These are phyloP conservation scores for Cladorrhinum sp. DNA, from an alignment of 2,329 filamentous ascomycete genomes.

Conservation along the genomic window DNA sequence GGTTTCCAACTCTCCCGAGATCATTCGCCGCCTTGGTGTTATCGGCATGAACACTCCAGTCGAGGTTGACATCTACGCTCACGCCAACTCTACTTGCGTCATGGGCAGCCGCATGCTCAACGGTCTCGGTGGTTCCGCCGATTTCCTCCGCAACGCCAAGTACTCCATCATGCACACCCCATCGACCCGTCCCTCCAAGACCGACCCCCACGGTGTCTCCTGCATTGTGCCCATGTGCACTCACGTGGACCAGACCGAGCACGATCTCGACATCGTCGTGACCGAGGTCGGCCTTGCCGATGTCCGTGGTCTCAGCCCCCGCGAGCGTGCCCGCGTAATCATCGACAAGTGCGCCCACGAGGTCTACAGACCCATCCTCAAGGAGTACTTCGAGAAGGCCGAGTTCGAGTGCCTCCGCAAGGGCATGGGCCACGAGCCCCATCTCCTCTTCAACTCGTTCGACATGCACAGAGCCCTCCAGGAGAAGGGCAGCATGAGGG, in stretches of 20 bases:
- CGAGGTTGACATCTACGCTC: constrained; percentile 91
- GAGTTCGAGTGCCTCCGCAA: constrained; percentile 82
- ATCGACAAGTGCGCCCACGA: constrained; percentile 86
- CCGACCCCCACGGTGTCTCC: constrained; percentile 74
- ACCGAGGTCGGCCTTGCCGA: constrained; percentile 74
- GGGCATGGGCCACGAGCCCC: constrained; percentile 88
- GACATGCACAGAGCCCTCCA: constrained; percentile 83
- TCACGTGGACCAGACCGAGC: constrained; percentile 89
- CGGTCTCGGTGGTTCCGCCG: constrained; percentile 76
- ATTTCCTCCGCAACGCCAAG: constrained; percentile 75
- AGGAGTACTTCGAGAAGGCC: constrained; percentile 79
- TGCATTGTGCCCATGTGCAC: constrained; percentile 95
- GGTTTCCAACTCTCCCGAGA: constrained; percentile 85
- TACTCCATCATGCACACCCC: constrained; percentile 95
- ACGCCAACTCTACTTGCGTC: constrained; percentile 87
- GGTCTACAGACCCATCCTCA: constrained; percentile 76
- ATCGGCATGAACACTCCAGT: constrained; percentile 96
- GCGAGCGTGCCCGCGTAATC: constrained; percentile 78
- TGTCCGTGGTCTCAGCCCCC: constrained; percentile 75
- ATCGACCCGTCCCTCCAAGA: constrained; percentile 74
- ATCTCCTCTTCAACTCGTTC: constrained; percentile 80
- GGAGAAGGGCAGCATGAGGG: constrained; percentile 81
- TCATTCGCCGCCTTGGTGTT: constrained; percentile 80
- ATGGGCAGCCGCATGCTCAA: constrained; percentile 88
- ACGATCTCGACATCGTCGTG: constrained; percentile 89